Evolutionary conservation across 345 rosid species (phyloP), one percentile per base, ranked within the genome.

Genomic region (Rubroshorea leprosula): DNA sequence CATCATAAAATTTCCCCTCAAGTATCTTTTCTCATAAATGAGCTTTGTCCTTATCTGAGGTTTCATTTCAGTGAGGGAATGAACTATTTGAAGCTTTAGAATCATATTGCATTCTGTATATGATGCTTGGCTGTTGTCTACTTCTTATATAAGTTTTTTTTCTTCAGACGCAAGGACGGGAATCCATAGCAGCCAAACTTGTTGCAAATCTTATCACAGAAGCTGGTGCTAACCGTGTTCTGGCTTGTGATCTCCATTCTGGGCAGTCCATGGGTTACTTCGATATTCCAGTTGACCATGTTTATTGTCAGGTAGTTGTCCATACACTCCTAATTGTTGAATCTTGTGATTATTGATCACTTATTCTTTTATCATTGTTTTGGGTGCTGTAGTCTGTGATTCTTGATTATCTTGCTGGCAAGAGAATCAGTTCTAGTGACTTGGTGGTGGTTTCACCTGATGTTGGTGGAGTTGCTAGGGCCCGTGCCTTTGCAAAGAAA

Each of bases 181-280:
- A 91, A 72, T 91, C 98, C 44, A 91, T 91, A 72, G 96, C 98
- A 13, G 98, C 96, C 60, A 91, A 91, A 78, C 89, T 92, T 67
- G 89, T 89, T 54, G 98, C 98, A 12, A 92, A 92, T 61, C 80
- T 92, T 70, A 83, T 92, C 17, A 92, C 98, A 0, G 90, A 92
- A 82, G 96, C 98, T 10, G 98, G 98, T 68, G 98, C 96, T 49
- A 81, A 89, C 59, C 86, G 98, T 72, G 93, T 92, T 72, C 86
- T 92, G 66, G 85, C 90, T 55, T 89, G 98, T 81, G 96, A 89
- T 78, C 89, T 92, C 66, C 98, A 92, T 72, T 92, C 98, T 38
- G 98, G 98, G 56, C 98, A 92, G 80, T 89, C 98, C 49, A 89
- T 92, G 92, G 98, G 98, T 44, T 92, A 92, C 74, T 91, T 91